phyloP scores from a whole-genome alignment of 805 yeast genomes.

The Myxozyma melibiosi region DNA sequence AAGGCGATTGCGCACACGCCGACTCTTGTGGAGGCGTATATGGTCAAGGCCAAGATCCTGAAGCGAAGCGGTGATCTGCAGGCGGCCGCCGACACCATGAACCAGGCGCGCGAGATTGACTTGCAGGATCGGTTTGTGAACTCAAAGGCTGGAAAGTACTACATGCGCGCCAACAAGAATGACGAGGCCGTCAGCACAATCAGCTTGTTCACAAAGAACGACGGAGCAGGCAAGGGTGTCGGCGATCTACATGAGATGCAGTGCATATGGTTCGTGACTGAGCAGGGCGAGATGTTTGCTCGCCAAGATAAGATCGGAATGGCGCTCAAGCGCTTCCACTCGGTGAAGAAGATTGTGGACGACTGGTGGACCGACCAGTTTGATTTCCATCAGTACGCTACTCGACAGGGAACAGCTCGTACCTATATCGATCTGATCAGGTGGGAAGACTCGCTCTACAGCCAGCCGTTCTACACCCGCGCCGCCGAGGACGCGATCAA shows the following conservation, averaged over 20 bases:
- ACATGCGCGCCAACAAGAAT: conserved; percentile 70
- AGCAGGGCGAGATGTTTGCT: conserved; percentile 79
- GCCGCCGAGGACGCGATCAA: conserved; percentile 68
- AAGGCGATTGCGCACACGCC: conserved; percentile 73
- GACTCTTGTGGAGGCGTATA: conserved; percentile 77
- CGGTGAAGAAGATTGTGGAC: conserved; percentile 63
- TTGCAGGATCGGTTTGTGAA: conserved; percentile 90
- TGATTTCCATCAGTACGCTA: conserved; percentile 91
- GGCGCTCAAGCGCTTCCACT: conserved; percentile 74
- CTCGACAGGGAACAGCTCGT: conserved; percentile 87
- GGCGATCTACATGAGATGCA: conserved; percentile 87
- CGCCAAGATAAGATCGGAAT: conserved; percentile 68
- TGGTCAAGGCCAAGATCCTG: conserved; percentile 76
- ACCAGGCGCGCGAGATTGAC: conserved; percentile 73
- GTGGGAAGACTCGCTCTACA: conserved; percentile 80
- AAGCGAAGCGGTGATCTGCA: conserved; percentile 67
- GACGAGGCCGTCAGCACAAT: conserved; percentile 74
- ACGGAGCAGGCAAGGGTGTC: conserved; percentile 77
- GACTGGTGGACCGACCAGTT: conserved; percentile 81
- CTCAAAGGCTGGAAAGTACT: conserved; percentile 82
- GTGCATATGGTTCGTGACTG: conserved; percentile 84
- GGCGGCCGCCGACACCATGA: conserved; percentile 67
- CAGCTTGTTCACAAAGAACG: conserved; percentile 83
- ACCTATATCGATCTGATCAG: conserved; percentile 72
- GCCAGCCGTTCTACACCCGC: conserved; percentile 64